A percentile compares a stretch with the other conserved stretches of the same genome.
phyloP scores from a whole-genome alignment of 148 eudicot species.

The Suaeda aralocaspica region DNA sequence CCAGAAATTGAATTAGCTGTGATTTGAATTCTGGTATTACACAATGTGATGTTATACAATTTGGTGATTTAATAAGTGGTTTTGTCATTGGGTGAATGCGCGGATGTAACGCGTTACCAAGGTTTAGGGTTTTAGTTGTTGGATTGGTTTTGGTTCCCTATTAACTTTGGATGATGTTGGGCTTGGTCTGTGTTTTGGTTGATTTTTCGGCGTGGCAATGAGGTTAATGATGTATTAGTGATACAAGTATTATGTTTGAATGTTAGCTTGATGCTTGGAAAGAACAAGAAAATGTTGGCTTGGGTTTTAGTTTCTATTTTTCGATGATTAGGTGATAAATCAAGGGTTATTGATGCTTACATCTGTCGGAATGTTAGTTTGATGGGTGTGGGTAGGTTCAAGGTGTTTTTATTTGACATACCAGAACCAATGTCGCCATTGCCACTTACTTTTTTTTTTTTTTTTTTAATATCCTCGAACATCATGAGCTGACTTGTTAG shows the following conservation, averaged over 20 bases:
- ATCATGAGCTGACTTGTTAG: not conserved
- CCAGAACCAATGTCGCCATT: no score
- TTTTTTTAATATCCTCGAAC: no score
- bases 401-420: no score
- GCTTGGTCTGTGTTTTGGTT: not conserved
- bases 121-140: not conserved
- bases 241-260: not conserved
- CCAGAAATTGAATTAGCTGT: no score
- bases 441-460: no score
- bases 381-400: no score
- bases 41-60: no score
- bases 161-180: not conserved
- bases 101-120: not conserved
- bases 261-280: not conserved
- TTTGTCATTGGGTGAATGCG: no score
- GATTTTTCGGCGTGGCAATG: not conserved
- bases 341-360: not conserved
- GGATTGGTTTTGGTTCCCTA: not conserved
- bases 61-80: no score
- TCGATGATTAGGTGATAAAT: not conserved
- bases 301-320: not conserved
- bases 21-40: no score
- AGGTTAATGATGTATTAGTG: not conserved
- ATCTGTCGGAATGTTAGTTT: not conserved
- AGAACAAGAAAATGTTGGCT: not conserved